These are phyloP conservation scores for Tetrahymena thermophila DNA, from an alignment of 73 alveolate genomes.

Conservation along the genomic window DNA sequence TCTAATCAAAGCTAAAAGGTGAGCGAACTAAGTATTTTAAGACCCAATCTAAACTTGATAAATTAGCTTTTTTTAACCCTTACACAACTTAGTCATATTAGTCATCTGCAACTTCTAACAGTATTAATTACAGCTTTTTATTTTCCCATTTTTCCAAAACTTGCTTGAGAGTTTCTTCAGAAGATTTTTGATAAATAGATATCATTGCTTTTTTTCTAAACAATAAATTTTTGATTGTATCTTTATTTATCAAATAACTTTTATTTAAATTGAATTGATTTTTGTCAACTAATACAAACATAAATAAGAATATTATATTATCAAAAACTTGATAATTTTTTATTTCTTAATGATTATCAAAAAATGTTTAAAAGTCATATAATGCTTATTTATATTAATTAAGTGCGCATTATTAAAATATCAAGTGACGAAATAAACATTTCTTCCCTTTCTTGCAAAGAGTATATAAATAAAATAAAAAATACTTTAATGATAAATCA, in stretches of 20 bases:
- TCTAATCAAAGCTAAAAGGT: neutral
- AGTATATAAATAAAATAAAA: too few relatives aligned
- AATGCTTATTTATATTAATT: too few relatives aligned
- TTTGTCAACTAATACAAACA: neutral
- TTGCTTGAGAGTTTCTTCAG: neutral
- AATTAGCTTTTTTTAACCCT: neutral
- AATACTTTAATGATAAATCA: too few relatives aligned
- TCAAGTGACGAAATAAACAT: too few relatives aligned
- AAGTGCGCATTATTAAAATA: too few relatives aligned
- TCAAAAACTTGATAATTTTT: too few relatives aligned
- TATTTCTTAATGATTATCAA: too few relatives aligned
- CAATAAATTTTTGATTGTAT: too few relatives aligned
- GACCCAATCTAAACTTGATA: neutral
- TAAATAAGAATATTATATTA: too few relatives aligned
- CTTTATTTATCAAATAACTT: neutral
- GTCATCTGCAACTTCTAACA: neutral
- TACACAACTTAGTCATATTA: neutral
- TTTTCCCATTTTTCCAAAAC: neutral
- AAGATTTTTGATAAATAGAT: neutral
- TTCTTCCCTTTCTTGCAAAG: too few relatives aligned
- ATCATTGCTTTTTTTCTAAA: neutral
- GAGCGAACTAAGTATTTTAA: neutral
- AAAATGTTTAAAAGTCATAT: too few relatives aligned
- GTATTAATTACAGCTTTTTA: neutral
- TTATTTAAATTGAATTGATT: too few relatives aligned